Percentiles rank a stretch among this genome's conserved stretches.
Conservation (phyloP, 2,329 filamentous ascomycete species). For the Macrophomina pseudophaseolina region DNA sequence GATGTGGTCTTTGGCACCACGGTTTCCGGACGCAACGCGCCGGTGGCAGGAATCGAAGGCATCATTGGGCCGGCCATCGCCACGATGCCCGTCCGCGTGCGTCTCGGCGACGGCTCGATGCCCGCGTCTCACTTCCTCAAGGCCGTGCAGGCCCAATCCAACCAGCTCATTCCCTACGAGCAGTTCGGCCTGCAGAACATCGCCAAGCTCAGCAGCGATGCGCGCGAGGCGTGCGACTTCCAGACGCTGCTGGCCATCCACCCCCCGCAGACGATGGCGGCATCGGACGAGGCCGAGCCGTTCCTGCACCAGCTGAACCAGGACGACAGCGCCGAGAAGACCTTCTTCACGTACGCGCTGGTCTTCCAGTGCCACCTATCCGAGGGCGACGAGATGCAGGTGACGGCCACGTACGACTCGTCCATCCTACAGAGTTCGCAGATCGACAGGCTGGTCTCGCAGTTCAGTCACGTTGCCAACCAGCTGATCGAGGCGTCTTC, state of each 20-base stretch:
- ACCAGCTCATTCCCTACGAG: slow-evolving; percentile 30
- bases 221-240: slow-evolving; percentile 59
- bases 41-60: slow-evolving; percentile 39
- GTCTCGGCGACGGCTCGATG: neutral
- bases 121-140: neutral
- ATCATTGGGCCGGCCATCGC: slow-evolving; percentile 43
- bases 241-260: slow-evolving; percentile 59
- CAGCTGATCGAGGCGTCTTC: slow-evolving; percentile 1
- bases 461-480: slow-evolving; percentile 21
- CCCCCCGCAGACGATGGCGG: slow-evolving; percentile 22
- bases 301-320: neutral
- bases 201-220: slow-evolving; percentile 50
- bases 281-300: neutral
- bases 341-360: slow-evolving; percentile 3
- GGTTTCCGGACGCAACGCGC: slow-evolving; percentile 48
- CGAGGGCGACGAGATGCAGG: neutral
- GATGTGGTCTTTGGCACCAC: slow-evolving; percentile 53
- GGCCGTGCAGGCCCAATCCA: slow-evolving; percentile 15
- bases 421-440: neutral
- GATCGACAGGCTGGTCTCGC: slow-evolving; percentile 13
- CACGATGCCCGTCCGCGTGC: slow-evolving; percentile 9
- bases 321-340: neutral
- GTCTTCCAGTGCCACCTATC: slow-evolving; percentile 5
- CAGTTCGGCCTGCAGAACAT: slow-evolving; percentile 37
- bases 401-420: neutral